Base-by-base conservation (phyloP, 331 rosid species). In the Rosa hybrid region DNA sequence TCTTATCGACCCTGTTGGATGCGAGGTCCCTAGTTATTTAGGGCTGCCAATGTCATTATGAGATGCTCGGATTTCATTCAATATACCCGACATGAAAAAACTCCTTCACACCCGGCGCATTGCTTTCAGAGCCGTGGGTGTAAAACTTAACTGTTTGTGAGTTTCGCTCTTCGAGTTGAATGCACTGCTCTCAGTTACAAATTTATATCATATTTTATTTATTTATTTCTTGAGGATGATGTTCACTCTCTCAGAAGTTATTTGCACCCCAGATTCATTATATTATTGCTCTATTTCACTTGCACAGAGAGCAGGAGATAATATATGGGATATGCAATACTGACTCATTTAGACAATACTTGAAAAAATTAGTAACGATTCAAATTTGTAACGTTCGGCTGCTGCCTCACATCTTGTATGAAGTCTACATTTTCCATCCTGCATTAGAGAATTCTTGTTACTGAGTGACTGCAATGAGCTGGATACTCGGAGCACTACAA, bases 21-120 rank as follows among this genome's bases (percentile, higher is more conserved):
- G 53, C 38, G 65, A 12, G 77, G 77, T 39, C 78, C 78, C 68
- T 39, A 18, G 12, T 38, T 54, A 73, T 73, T 73, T 46, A 76
- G 80, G 9, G 48, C 13, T 3, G 48, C 38, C 62, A 1, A 38
- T 30, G 1, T 65, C 62, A 77, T 38, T 64, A 64, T 30, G 50
- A 77, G 3, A 48, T 12, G 60, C 38, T n/a, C 5, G 49, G 3
- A 54, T 74, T 18, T 74, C 18, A 27, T 72, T 50, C 25, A 65
- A 7, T 14, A 12, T 12, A 45, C 44, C 12, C 20, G 16, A 60
- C 12, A 64, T 12, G 34, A 34, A 27, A 34, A 34, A 13, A 14
- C 3, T 65, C 44, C 20, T 34, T 30, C 44, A 14, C 21, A 34
- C 45, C 42, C 5, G 21, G 18, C 21, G 21, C 71, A 30, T 34